A percentile compares a stretch with the other conserved stretches of the same genome.
These are phyloP conservation scores for Blastobotrys americana DNA, from an alignment of 805 yeast genomes.

Conservation along the genomic window DNA sequence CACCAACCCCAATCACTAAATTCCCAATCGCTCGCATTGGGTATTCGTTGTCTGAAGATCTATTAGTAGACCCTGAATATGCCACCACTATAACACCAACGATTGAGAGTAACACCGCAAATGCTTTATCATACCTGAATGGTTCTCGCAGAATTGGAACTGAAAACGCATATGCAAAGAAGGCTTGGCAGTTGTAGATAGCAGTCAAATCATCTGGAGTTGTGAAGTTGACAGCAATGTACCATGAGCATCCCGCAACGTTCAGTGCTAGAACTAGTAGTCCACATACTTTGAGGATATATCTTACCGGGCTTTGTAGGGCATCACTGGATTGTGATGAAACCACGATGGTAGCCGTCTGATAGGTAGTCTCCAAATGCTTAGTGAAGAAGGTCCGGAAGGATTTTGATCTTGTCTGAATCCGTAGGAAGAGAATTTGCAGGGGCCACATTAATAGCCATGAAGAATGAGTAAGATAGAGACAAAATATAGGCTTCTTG, in stretches of 20 bases:
- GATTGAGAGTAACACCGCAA: conserved; percentile 65
- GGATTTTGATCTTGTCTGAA: conserved; percentile 36
- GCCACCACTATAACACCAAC: conserved; percentile 75
- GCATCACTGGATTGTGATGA: conserved; percentile 6
- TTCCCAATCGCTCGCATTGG: conserved; percentile 66
- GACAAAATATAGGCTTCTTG: conserved; percentile 60
- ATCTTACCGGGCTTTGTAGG: conserved; percentile 37
- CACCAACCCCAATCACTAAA: conserved; percentile 61
- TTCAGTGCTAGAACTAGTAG: conserved; percentile 53
- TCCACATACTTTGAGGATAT: conserved; percentile 39
- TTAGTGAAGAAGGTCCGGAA: conserved; percentile 15
- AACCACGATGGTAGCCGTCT: conserved; percentile 23
- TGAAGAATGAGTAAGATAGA: conserved; percentile 62
- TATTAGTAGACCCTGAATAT: conserved; percentile 37
- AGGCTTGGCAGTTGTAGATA: conserved; percentile 83
- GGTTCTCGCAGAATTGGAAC: conserved; percentile 63
- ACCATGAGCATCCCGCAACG: conserved; percentile 79
- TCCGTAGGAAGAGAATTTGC: conserved; percentile 48
- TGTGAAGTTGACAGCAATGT: conserved; percentile 70
- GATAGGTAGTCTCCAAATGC: conserved; percentile 15
- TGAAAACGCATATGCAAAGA: conserved; percentile 79
- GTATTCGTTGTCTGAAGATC: conserved; percentile 31
- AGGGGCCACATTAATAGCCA: conserved; percentile 71
- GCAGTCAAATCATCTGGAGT: conserved; percentile 86
- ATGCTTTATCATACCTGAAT: conserved; percentile 54